Conservation (phyloP, 257 asterid species). For the Catharanthus roseus region DNA sequence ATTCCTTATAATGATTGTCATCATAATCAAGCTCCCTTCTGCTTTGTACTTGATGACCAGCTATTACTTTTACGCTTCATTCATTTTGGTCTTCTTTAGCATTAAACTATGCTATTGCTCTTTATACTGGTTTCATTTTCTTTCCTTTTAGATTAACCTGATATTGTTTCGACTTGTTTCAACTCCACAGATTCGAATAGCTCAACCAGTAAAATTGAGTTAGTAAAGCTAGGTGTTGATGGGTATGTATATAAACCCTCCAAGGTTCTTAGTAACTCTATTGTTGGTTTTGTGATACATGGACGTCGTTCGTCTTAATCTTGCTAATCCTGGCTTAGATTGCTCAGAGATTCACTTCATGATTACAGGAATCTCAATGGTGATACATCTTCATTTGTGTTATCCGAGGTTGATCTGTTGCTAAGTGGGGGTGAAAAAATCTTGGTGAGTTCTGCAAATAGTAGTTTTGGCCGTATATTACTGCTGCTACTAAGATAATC, state of each 20-base stretch:
- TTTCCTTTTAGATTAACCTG: neutral
- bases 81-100: neutral
- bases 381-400: slow-evolving; percentile 49
- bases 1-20: neutral
- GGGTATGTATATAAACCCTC: slow-evolving; percentile 45
- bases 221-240: slow-evolving; percentile 38
- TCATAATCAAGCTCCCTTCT: neutral
- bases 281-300: slow-evolving; percentile 3
- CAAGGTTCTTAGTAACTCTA: slow-evolving; percentile 11
- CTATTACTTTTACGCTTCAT: neutral
- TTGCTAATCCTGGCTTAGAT: slow-evolving; percentile 8
- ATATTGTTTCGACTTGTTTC: slow-evolving; percentile 17
- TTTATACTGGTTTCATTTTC: neutral
- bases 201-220: slow-evolving; percentile 41
- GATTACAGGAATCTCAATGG: slow-evolving; percentile 51
- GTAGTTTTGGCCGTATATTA: neutral
- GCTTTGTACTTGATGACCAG: neutral
- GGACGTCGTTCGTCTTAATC: slow-evolving; percentile 13
- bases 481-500: neutral
- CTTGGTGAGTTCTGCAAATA: slow-evolving; percentile 47
- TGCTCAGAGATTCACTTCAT: slow-evolving; percentile 22
- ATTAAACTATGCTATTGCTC: neutral
- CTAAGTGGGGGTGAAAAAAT: slow-evolving; percentile 65
- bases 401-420: slow-evolving; percentile 66
- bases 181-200: slow-evolving; percentile 46